Evolutionary conservation across 2,329 filamentous ascomycete genomes (phyloP), one percentile per base, ranked within the genome.

Genomic region (Graphilbum fragrans): DNA sequence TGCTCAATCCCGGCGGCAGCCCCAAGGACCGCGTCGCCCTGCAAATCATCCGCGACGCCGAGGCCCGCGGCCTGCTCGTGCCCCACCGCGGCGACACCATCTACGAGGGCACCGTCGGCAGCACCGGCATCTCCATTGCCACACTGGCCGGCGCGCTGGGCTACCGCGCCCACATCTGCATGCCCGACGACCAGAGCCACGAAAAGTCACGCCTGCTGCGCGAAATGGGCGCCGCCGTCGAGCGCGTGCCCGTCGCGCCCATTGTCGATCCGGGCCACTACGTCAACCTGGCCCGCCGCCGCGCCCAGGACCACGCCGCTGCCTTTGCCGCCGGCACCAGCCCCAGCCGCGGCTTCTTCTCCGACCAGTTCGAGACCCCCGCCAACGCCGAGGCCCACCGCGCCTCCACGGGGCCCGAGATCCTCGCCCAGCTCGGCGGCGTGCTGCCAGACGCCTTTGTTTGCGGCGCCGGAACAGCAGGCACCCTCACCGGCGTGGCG

Each of bases 31-130:
- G 92, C 41, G 92, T 98, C 14, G 92, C 92, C 2, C 71, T 96
- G 31, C 83, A 75, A 61, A 93, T 96, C 69, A 94, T 98, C 57
- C 65, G 77, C 35, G 63, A 79, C 58, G 92, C 88, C 35, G 92
- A 98, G 67, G 71, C 76, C 46, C 64, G 73, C 38, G 87, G 87
- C 2, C 67, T 88, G 17, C 64, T 98, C 36, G 72, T 70, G 0
- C 90, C 92, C 0, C 69, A 82, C 50, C 80, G 82, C 19, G 90
- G 90, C 46, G 92, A 98, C 59, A 93, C 85, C 35, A 87, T 98
- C 54, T 98, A 96, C 61, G 92, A 98, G 65, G 92, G 92, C 49
- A 98, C 92, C 1, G 88, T 94, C 16, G 92, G 92, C 45, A 94
- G 86, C 56, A 98, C 92, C 0, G 92, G 92, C 19, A 96, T 98